These are phyloP conservation scores for Ceratobasidium sp. DNA, from an alignment of 1,284 basidiomycete genomes.

Conservation along the genomic window DNA sequence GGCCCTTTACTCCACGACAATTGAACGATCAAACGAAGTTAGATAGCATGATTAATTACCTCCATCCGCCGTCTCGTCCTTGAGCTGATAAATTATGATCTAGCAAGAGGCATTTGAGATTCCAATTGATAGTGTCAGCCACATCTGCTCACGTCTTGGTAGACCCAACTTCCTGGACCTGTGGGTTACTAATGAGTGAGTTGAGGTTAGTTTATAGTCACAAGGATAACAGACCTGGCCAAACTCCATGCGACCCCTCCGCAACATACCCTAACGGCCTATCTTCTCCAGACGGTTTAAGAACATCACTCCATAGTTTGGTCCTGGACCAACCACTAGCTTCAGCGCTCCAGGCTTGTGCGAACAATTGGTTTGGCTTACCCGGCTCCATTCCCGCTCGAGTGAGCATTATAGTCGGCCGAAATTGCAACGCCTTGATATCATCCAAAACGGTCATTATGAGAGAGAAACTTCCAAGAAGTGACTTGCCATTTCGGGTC, in stretches of 20 bases:
- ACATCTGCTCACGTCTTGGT: background rate
- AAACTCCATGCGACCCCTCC: slow-evolving; percentile 32
- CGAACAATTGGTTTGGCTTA: background rate
- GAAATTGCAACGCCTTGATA: slow-evolving; percentile 23
- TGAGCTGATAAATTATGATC: slow-evolving; percentile 31
- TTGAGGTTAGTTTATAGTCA: too few species aligned
- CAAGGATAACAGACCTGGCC: too few species aligned
- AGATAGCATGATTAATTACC: slow-evolving; percentile 11
- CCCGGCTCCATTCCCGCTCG: slow-evolving; percentile 30
- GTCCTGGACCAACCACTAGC: background rate
- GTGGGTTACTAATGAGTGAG: too few species aligned
- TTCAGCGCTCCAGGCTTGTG: background rate
- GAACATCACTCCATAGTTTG: slow-evolving; percentile 33
- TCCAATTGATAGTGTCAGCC: too few species aligned
- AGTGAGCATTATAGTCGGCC: slow-evolving; percentile 37
- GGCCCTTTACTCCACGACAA: too few species aligned
- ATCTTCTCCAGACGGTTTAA: slow-evolving; percentile 32
- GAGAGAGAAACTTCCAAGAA: too few species aligned
- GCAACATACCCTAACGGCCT: slow-evolving; percentile 35
- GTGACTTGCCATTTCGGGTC: slow-evolving; percentile 12
- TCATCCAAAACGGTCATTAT: background rate
- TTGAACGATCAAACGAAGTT: too few species aligned
- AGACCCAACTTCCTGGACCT: slow-evolving; percentile 9
- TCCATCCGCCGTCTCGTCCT: slow-evolving; percentile 30
- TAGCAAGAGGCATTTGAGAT: background rate